Conservation (phyloP, 2,329 filamentous ascomycete species). For the Paraphaeosphaeria sporulosa region DNA sequence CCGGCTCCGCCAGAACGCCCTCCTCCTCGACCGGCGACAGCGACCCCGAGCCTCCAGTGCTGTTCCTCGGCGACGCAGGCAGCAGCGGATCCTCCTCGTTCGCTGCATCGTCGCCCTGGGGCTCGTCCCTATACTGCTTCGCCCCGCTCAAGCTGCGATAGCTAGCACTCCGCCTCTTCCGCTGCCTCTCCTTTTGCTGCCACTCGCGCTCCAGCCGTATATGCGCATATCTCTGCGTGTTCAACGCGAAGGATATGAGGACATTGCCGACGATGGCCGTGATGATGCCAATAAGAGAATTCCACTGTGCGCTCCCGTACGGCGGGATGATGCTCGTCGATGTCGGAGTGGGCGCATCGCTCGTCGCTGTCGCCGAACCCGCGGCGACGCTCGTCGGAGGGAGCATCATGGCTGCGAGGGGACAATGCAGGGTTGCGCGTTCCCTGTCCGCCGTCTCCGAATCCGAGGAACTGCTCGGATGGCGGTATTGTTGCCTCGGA, state of each 20-base stretch:
- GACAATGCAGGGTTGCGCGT: constrained; percentile 11
- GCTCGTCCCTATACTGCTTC: constrained; percentile 6
- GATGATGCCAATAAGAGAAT: constrained; percentile 90
- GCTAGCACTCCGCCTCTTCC: constrained; percentile 27
- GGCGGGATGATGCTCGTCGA: constrained; percentile 21
- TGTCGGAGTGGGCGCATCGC: constrained; percentile 19
- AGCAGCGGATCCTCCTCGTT: constrained; percentile 47
- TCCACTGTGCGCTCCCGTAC: constrained; percentile 66
- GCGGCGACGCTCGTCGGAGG: constrained; percentile 33
- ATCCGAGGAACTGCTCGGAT: constrained; percentile 18
- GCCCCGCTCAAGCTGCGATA: constrained; percentile 11
- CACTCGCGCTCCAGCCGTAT: constrained; percentile 79
- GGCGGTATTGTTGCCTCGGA: not conserved
- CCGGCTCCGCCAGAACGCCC: constrained; percentile 46
- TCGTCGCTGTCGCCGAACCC: constrained; percentile 26
- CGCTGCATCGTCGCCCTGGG: constrained; percentile 20
- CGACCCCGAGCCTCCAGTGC: constrained; percentile 25
- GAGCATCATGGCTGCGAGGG: constrained; percentile 33
- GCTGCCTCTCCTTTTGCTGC: constrained; percentile 54
- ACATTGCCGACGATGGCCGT: constrained; percentile 93
- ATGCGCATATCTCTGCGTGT: constrained; percentile 96
- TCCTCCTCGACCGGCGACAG: constrained; percentile 22
- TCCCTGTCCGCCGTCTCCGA: constrained; percentile 4
- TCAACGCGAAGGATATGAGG: constrained; percentile 92
- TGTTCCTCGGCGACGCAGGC: constrained; percentile 14